Percentiles rank a stretch among this genome's conserved stretches.
Evolutionary conservation across 176 grass and related monocot genomes (phyloP).

Genomic region (Hyparrhenia diplandra): DNA sequence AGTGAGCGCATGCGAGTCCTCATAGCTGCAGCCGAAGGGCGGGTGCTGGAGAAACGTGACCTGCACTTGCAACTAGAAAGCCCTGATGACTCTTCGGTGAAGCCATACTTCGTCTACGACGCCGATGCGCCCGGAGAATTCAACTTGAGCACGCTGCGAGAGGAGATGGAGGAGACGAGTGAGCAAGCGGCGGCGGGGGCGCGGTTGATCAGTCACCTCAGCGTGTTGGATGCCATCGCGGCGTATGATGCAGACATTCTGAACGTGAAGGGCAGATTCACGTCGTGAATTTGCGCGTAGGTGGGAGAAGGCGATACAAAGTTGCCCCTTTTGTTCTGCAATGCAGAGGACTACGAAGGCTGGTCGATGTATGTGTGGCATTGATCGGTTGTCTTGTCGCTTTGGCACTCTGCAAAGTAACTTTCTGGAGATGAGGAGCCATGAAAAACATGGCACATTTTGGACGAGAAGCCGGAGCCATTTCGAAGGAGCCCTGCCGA

Average conservation of each 20-base stretch:
- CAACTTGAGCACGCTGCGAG: not conserved
- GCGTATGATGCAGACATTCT: constrained; percentile 12
- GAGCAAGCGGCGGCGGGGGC: not conserved
- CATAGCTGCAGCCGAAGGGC: constrained; percentile 12
- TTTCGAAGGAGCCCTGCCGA: too few relatives aligned
- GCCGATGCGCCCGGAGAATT: not conserved
- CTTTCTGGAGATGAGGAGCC: too few relatives aligned
- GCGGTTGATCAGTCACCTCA: constrained; percentile 10
- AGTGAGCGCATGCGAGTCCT: not conserved
- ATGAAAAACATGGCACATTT: too few relatives aligned
- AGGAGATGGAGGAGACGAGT: constrained; percentile 3
- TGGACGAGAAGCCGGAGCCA: too few relatives aligned
- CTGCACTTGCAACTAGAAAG: not conserved
- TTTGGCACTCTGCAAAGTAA: too few relatives aligned
- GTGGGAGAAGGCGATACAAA: not conserved
- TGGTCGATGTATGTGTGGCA: not conserved
- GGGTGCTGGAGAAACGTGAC: not conserved
- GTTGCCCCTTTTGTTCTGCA: not conserved
- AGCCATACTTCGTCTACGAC: constrained; percentile 23
- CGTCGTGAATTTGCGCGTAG: too few relatives aligned
- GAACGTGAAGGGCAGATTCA: not conserved
- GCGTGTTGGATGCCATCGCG: constrained; percentile 11
- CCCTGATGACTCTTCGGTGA: not conserved
- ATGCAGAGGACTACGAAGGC: not conserved
- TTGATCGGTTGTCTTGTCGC: not conserved